Percentiles rank a stretch among this genome's conserved stretches.
Evolutionary conservation across 2,329 filamentous ascomycete species (phyloP).

Genomic region (Erysiphe neolycopersici): DNA sequence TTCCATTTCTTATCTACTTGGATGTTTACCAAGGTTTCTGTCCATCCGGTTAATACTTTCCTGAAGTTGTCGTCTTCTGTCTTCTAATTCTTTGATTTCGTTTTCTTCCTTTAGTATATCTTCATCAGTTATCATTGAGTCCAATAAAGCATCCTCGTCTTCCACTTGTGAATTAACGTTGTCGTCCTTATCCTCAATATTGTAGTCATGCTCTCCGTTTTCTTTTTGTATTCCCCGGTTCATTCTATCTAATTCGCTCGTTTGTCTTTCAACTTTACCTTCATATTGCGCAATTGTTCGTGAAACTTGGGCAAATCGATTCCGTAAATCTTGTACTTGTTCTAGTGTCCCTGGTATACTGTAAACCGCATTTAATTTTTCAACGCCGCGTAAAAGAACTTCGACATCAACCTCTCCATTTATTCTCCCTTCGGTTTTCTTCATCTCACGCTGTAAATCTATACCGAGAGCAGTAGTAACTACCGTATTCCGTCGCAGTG

Average conservation of each 20-base stretch:
- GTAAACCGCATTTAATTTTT: conserved; percentile 76
- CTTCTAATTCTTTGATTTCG: conserved; percentile 33
- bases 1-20: conserved; percentile 7
- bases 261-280: conserved; percentile 49
- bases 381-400: conserved; percentile 57
- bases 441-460: conserved; percentile 61
- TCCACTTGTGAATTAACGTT: conserved; percentile 24
- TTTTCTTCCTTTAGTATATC: conserved; percentile 44
- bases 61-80: conserved; percentile 33
- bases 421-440: conserved; percentile 27
- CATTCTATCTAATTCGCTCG: conserved; percentile 43
- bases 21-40: conserved; percentile 33
- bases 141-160: conserved; percentile 15
- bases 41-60: conserved; percentile 41
- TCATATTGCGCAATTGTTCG: conserved; percentile 63
- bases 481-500: conserved; percentile 47
- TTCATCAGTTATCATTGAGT: conserved; percentile 32
- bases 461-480: conserved; percentile 74
- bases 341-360: conserved; percentile 55
- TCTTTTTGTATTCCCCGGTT: conserved; percentile 24
- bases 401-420: conserved; percentile 74
- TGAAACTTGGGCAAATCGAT: conserved; percentile 41
- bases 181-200: conserved; percentile 25
- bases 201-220: conserved; percentile 17
- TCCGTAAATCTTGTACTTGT: conserved; percentile 44